Conservation (phyloP, 2,329 filamentous ascomycete genomes). For the Aspergillus nomiae region DNA sequence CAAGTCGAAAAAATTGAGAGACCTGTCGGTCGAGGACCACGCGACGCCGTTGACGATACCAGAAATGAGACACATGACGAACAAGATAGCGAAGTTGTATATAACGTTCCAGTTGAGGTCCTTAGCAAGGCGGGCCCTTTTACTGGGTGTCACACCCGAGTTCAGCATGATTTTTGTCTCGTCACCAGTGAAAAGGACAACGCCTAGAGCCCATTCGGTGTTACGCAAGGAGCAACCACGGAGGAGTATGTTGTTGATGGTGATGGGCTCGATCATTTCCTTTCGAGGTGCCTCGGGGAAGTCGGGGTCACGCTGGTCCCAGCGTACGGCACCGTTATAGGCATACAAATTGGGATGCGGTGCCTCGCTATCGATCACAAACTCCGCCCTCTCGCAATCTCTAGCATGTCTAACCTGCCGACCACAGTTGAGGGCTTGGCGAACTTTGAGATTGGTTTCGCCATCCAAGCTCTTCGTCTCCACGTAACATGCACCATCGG, state of each 20-base stretch:
- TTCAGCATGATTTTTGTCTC: conserved; percentile 99
- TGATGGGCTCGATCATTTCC: conserved; percentile 88
- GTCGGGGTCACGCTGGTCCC: conserved; percentile 72
- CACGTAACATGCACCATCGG: conserved; percentile 92
- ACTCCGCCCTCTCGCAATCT: conserved; percentile 88
- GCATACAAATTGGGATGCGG: conserved; percentile 94
- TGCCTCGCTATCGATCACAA: conserved; percentile 83
- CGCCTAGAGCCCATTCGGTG: conserved; percentile 91
- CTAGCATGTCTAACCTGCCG: conserved; percentile 81
- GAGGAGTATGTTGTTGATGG: conserved; percentile 92
- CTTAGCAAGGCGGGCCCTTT: conserved; percentile 85
- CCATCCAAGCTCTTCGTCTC: conserved; percentile 98
- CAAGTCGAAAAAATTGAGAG: conserved; percentile 80
- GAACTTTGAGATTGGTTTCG: conserved; percentile 95
- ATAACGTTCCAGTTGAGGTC: conserved; percentile 97
- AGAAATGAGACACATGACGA: conserved; percentile 83
- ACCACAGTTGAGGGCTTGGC: conserved; percentile 84
- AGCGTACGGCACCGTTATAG: conserved; percentile 86
- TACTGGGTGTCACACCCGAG: conserved; percentile 90
- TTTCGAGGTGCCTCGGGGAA: conserved; percentile 64
- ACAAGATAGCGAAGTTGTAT: conserved; percentile 90
- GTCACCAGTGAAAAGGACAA: conserved; percentile 91
- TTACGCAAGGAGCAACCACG: conserved; percentile 93
- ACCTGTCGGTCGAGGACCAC: conserved; percentile 75
- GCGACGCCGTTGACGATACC: conserved; percentile 82